Percentiles rank a stretch among this genome's conserved stretches.
These are phyloP conservation scores for Cymbomonas tetramitiformis DNA, from an alignment of 139 green algal species.

Conservation along the genomic window DNA sequence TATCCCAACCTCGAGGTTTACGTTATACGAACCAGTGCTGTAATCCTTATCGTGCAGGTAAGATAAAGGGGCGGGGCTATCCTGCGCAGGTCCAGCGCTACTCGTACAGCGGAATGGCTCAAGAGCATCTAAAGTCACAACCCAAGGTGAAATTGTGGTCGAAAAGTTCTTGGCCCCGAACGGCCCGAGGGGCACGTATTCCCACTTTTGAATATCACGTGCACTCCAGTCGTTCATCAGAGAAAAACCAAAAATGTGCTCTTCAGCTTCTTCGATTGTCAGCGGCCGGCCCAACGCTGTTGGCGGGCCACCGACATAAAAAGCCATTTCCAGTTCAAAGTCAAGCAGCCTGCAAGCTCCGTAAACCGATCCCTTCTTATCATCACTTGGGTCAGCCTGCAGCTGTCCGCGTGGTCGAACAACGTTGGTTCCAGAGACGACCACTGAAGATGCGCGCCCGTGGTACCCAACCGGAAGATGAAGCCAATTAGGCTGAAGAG, in stretches of 20 bases:
- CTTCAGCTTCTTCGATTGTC: conserved; percentile 32
- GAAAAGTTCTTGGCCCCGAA: conserved; percentile 87
- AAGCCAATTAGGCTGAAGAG: conserved; percentile 77
- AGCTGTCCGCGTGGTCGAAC: conserved; percentile 41
- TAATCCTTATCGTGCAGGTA: conserved; percentile 46
- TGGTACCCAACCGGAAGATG: conserved; percentile 84
- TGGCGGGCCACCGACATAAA: conserved; percentile 55
- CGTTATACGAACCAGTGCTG: conserved; percentile 50
- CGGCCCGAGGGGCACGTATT: conserved; percentile 78
- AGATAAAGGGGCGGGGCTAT: conserved; percentile 40
- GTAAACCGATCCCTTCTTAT: conserved; percentile 33
- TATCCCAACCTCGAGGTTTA: conserved; percentile 53
- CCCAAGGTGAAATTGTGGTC: conserved; percentile 21
- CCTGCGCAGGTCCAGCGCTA: conserved; percentile 39
- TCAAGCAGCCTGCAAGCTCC: conserved; percentile 45
- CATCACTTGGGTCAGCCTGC: not conserved
- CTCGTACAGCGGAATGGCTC: conserved; percentile 62
- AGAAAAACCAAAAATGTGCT: conserved; percentile 78
- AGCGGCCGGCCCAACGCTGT: conserved; percentile 59
- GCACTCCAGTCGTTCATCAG: conserved; percentile 93
- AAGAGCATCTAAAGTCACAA: conserved; percentile 75
- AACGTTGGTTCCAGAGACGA: conserved; percentile 61
- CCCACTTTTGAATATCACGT: conserved; percentile 83
- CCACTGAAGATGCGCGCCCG: conserved; percentile 68
- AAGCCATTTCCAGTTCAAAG: conserved; percentile 84